Percentiles rank a stretch among this genome's conserved stretches.
Conservation (phyloP, 164 flowering plant genomes). For the Aristolochia californica region DNA sequence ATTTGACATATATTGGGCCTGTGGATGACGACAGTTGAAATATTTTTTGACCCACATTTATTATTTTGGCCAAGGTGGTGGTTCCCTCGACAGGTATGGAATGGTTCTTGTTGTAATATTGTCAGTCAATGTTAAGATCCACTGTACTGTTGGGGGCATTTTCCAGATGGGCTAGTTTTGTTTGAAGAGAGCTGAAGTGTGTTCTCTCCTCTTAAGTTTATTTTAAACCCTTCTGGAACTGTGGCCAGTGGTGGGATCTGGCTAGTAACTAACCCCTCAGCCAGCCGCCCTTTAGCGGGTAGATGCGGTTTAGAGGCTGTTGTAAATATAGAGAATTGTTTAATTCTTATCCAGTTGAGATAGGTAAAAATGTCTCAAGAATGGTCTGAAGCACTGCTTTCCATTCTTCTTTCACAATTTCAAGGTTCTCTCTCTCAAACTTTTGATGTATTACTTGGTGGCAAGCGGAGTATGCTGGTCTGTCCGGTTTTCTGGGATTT, state of each 20-base stretch:
- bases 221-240: neutral
- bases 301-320: conserved; percentile 33
- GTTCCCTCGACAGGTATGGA: conserved; percentile 14
- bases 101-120: conserved; percentile 4
- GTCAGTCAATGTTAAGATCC: conserved; percentile 4
- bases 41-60: conserved; percentile 2
- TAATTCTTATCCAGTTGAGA: conserved; percentile 17
- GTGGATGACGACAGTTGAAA: conserved; percentile 85
- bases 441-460: too few relatives aligned
- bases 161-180: conserved; percentile 2
- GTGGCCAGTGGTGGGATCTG: conserved; percentile 3
- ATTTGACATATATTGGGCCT: conserved; percentile 81
- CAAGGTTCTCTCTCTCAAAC: too few relatives aligned
- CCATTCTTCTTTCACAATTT: too few relatives aligned
- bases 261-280: conserved; percentile 22
- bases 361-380: conserved; percentile 22
- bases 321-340: conserved; percentile 52
- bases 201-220: neutral
- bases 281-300: conserved; percentile 9
- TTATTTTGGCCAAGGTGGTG: conserved; percentile 15
- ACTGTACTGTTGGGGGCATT: conserved; percentile 9
- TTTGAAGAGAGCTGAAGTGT: neutral
- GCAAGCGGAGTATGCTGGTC: too few relatives aligned
- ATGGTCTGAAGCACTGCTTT: conserved; percentile 7
- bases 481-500: too few relatives aligned